phyloP scores from a whole-genome alignment of 75 land plant genomes.

The Picea sitchensis region DNA sequence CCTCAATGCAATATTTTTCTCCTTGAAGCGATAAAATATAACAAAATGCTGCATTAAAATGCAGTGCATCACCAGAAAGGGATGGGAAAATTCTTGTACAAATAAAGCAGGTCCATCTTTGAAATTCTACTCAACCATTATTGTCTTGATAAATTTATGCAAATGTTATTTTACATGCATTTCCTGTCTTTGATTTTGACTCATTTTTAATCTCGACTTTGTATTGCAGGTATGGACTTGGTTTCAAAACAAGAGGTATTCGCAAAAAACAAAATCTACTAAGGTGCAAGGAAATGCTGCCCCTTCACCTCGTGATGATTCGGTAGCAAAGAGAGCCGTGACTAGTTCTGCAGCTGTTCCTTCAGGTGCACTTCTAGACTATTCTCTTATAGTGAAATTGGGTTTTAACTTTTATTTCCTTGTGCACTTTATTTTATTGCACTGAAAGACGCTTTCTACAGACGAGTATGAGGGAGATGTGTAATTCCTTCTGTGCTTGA shows the following conservation, averaged over 20 bases:
- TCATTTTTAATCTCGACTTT: background rate
- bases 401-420: no score
- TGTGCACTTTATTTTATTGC: no score
- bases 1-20: slow-evolving; percentile 7
- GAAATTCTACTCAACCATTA: background rate
- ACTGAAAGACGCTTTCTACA: no score
- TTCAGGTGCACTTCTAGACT: no score
- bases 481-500: no score
- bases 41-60: background rate
- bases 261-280: slow-evolving; percentile 53
- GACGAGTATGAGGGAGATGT: no score
- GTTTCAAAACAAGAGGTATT: slow-evolving; percentile 92
- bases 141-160: background rate
- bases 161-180: background rate
- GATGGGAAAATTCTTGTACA: slow-evolving; percentile 39
- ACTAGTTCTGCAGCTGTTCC: slow-evolving; percentile 8
- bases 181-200: background rate
- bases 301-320: slow-evolving; percentile 31
- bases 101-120: slow-evolving; percentile 52
- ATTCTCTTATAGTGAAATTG: no score
- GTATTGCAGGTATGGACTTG: slow-evolving; percentile 85
- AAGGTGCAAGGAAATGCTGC: slow-evolving; percentile 48
- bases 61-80: slow-evolving; percentile 31
- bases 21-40: background rate
- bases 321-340: slow-evolving; percentile 12